These are phyloP conservation scores for Eleusine indica DNA, from an alignment of 176 grass and related monocot genomes.

Conservation along the genomic window DNA sequence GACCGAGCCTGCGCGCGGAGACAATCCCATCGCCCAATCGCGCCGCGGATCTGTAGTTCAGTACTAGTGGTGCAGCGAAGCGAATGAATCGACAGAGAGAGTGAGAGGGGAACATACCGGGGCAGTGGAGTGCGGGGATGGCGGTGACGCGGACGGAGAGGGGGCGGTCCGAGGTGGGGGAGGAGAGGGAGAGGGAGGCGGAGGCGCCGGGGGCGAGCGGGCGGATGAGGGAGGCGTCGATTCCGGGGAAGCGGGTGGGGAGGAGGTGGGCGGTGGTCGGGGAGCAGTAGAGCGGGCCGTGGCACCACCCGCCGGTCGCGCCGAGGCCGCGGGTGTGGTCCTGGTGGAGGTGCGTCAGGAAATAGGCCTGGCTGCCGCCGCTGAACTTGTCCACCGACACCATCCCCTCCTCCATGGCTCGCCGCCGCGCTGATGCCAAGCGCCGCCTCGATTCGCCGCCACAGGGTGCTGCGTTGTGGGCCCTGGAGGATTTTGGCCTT, in stretches of 20 bases:
- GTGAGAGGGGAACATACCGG: conserved; percentile 35
- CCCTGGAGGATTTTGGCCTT: not conserved
- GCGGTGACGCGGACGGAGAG: conserved; percentile 67
- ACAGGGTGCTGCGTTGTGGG: not conserved
- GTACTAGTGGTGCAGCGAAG: not conserved
- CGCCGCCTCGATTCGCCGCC: not conserved
- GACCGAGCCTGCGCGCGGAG: conserved; percentile 54
- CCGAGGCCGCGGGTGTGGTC: conserved; percentile 82
- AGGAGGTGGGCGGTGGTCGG: conserved; percentile 68
- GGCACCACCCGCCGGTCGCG: conserved; percentile 51
- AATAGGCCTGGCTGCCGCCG: conserved; percentile 67
- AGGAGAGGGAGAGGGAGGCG: conserved; percentile 43
- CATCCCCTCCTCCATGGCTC: conserved; percentile 59
- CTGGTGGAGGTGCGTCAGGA: conserved; percentile 90
- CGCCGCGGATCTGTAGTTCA: not conserved
- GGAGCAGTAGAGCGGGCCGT: conserved; percentile 84
- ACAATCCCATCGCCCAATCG: not conserved
- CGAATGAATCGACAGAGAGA: not conserved
- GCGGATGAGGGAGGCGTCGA: conserved; percentile 70
- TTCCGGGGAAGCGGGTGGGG: conserved; percentile 61
- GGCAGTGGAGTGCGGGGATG: conserved; percentile 78
- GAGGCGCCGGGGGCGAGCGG: conserved; percentile 52
- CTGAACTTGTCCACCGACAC: conserved; percentile 69
- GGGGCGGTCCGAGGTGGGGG: conserved; percentile 14
- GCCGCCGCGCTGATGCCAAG: not conserved